Conservation (phyloP, 1,284 basidiomycete species). For the Ceratobasidium sp. region DNA sequence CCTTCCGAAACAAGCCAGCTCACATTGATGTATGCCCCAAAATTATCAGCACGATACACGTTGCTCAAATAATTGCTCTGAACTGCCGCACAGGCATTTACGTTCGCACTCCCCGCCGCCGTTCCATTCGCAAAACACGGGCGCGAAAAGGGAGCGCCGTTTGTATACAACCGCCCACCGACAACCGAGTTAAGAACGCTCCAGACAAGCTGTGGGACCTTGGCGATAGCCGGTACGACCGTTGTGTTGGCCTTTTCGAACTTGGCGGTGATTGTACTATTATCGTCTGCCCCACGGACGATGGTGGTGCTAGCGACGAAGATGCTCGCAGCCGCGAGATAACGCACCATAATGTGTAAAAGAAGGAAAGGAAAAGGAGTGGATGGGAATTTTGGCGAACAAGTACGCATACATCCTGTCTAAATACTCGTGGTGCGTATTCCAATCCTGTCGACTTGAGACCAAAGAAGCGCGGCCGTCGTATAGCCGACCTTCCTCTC, state of each 20-base stretch:
- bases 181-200: slow-evolving; percentile 32
- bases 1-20: neutral
- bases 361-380: neutral
- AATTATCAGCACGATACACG: slow-evolving; percentile 28
- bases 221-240: slow-evolving; percentile 29
- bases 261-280: slow-evolving; percentile 38
- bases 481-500: slow-evolving; percentile 13
- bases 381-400: neutral
- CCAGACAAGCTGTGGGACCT: slow-evolving; percentile 39
- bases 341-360: slow-evolving; percentile 24
- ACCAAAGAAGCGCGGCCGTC: slow-evolving; percentile 10
- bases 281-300: slow-evolving; percentile 28
- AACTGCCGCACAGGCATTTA: slow-evolving; percentile 24
- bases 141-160: slow-evolving; percentile 39
- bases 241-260: slow-evolving; percentile 37
- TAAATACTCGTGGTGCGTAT: neutral
- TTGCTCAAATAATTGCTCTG: slow-evolving; percentile 43
- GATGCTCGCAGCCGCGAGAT: slow-evolving; percentile 32
- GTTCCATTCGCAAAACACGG: slow-evolving; percentile 42
- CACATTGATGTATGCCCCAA: slow-evolving; percentile 40
- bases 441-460: slow-evolving; percentile 19
- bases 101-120: slow-evolving; percentile 15
- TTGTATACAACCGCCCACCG: slow-evolving; percentile 40
- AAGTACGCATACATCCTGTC: neutral
- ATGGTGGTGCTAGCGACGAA: slow-evolving; percentile 14